Evolutionary conservation across 805 yeast genomes (phyloP), one percentile per base, ranked within the genome.

Genomic region (Maudiozyma saulgeensis): DNA sequence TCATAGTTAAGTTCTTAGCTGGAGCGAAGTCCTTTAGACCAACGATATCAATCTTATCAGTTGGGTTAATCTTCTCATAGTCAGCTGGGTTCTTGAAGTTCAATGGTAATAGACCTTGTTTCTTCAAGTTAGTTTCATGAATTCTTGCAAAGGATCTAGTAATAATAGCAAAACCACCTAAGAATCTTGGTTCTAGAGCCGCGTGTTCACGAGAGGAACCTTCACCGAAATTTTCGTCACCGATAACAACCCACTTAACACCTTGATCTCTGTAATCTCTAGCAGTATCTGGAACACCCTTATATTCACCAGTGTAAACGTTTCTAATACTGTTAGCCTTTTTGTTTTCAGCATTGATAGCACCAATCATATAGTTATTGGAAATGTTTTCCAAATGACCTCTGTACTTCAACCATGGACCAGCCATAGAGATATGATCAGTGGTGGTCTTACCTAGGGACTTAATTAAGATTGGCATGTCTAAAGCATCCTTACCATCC

Each of bases 121-220:
- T 91, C 90, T 91, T 91, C 83, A 91, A 83, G 85, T 91, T 91
- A 63, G 99, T 91, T 81, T 91, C 99, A 78, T 91, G 99, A 67
- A 91, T 93, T 78, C 98, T 87, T 59, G 98, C 98, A 71, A 93
- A 93, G 44, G 97, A 90, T 76, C 88, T 91, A 72, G 96, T 88
- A 68, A 91, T 87, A 75, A 91, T 91, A 63, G 97, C 97, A 69
- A 87, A 88, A 66, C 95, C 98, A 80, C 97, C 97, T 69, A 91
- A 80, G 90, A 75, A 93, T 79, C 99, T 87, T 78, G 99, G 99
- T 81, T 90, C 96, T 71, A 91, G 81, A 63, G 99, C 99, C 69
- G 98, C 99, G 72, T 91, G 99, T 78, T 91, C 99, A 81, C 99
- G 88, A 63, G 98, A 91, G 56, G 97, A 90, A 78, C 99, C 99